Evolutionary conservation across 257 asterid species (phyloP).

Genomic region (Solanum corneliomulleri): DNA sequence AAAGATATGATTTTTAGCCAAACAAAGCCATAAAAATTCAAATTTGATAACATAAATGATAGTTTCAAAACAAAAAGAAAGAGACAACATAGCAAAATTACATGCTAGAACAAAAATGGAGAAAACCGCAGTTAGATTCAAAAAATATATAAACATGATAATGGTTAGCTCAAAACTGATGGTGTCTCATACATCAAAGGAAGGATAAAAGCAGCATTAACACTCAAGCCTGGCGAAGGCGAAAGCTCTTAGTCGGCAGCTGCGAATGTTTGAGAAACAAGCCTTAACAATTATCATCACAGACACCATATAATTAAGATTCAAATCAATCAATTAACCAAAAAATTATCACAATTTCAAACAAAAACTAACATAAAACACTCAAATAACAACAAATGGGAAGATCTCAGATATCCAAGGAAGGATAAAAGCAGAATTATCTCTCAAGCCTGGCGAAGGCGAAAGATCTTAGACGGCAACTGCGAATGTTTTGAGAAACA

Average conservation of each 20-base stretch:
- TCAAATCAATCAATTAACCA: neutral
- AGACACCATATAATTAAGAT: neutral
- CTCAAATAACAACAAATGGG: neutral
- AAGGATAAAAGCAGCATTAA: slow-evolving; percentile 35
- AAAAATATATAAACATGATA: neutral
- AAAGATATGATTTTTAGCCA: neutral
- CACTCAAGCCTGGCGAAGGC: slow-evolving; percentile 36
- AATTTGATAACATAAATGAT: neutral
- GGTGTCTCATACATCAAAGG: slow-evolving; percentile 48
- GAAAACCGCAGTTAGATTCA: no score
- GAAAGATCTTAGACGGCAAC: slow-evolving; percentile 69
- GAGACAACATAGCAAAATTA: neutral
- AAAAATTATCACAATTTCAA: neutral
- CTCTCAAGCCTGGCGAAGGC: slow-evolving; percentile 84
- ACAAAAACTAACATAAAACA: neutral
- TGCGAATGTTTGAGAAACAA: slow-evolving; percentile 60
- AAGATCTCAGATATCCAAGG: slow-evolving; percentile 69
- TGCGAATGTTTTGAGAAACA: slow-evolving; percentile 68
- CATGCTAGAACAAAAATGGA: neutral
- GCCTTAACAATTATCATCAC: slow-evolving; percentile 12
- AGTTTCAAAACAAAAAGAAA: neutral
- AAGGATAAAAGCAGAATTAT: slow-evolving; percentile 49
- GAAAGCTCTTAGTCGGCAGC: slow-evolving; percentile 32
- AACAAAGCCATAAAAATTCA: neutral
- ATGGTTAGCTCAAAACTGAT: neutral